Percentiles rank a stretch among this genome's conserved stretches.
These are phyloP conservation scores for Ganoderma lucidum DNA, from an alignment of 1,284 basidiomycete species.

Conservation along the genomic window DNA sequence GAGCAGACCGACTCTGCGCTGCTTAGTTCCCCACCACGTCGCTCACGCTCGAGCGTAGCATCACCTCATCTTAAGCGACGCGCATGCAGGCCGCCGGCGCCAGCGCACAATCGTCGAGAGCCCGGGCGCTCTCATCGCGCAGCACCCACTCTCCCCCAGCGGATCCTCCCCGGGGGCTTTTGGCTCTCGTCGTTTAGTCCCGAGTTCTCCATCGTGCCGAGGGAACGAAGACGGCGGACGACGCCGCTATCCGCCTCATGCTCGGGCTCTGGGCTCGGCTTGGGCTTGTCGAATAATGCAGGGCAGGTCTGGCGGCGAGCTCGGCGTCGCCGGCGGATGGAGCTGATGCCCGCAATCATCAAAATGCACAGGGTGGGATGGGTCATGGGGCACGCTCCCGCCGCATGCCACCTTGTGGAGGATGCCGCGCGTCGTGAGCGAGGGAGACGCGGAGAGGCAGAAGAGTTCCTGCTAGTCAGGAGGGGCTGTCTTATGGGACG, in stretches of 20 bases:
- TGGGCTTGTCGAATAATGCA: slow-evolving; percentile 5
- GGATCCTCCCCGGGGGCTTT: slow-evolving; percentile 54
- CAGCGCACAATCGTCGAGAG: slow-evolving; percentile 33
- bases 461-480: slow-evolving; percentile 10
- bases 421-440: slow-evolving; percentile 37
- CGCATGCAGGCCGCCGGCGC: slow-evolving; percentile 22
- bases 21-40: slow-evolving; percentile 25
- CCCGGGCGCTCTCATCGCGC: slow-evolving; percentile 17
- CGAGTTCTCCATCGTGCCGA: slow-evolving; percentile 70
- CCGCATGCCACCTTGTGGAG: slow-evolving; percentile 17
- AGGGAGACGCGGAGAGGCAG: slow-evolving; percentile 27
- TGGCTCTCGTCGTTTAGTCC: slow-evolving; percentile 75
- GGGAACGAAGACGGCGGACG: slow-evolving; percentile 52
- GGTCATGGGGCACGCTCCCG: slow-evolving; percentile 29
- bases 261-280: slow-evolving; percentile 1
- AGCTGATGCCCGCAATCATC: slow-evolving; percentile 44
- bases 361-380: slow-evolving; percentile 38
- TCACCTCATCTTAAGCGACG: neutral
- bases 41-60: slow-evolving; percentile 30
- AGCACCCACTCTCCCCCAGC: slow-evolving; percentile 39
- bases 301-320: slow-evolving; percentile 36
- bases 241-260: slow-evolving; percentile 6
- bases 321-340: slow-evolving; percentile 36
- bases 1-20: slow-evolving; percentile 37
- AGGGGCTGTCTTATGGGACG: slow-evolving; percentile 24